phyloP scores from a whole-genome alignment of 768 basidiomycete species.

The Mrakia hoshinonis region DNA sequence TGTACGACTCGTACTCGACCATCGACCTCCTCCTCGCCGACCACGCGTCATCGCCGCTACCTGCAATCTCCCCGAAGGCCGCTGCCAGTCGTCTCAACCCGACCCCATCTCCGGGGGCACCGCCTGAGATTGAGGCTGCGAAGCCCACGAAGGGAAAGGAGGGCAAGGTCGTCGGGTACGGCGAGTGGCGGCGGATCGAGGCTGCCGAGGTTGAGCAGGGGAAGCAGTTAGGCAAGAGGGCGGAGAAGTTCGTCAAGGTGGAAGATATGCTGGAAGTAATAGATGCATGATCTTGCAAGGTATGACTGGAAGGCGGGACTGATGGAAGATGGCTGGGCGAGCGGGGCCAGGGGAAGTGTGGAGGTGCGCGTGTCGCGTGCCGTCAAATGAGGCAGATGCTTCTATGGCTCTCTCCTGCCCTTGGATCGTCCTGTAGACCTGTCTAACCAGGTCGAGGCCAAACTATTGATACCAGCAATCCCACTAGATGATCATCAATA shows the following conservation, averaged over 20 bases:
- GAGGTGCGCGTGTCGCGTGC: too few species aligned
- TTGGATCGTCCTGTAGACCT: too few species aligned
- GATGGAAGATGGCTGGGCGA: too few species aligned
- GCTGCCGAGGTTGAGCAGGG: conserved; percentile 62
- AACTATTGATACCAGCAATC: too few species aligned
- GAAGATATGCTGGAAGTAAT: conserved; percentile 42
- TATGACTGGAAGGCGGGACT: too few species aligned
- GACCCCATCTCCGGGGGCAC: background rate
- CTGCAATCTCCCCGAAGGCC: conserved; percentile 2
- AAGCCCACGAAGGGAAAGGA: too few species aligned
- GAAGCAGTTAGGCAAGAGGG: conserved; percentile 39
- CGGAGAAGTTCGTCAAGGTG: conserved; percentile 44
- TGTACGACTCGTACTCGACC: conserved; percentile 80
- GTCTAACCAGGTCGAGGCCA: too few species aligned
- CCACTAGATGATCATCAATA: too few species aligned
- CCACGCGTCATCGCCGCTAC: conserved; percentile 30
- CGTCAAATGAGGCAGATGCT: too few species aligned
- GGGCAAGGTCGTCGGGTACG: conserved; percentile 51
- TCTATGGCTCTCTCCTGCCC: too few species aligned
- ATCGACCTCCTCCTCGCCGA: conserved; percentile 65
- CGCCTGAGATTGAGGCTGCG: background rate
- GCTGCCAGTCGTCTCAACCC: conserved; percentile 3
- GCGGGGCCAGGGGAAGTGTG: too few species aligned
- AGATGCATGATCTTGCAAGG: background rate
- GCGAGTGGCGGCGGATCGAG: conserved; percentile 67